Conservation (phyloP, 805 yeast species). For the Peterozyma toletana region DNA sequence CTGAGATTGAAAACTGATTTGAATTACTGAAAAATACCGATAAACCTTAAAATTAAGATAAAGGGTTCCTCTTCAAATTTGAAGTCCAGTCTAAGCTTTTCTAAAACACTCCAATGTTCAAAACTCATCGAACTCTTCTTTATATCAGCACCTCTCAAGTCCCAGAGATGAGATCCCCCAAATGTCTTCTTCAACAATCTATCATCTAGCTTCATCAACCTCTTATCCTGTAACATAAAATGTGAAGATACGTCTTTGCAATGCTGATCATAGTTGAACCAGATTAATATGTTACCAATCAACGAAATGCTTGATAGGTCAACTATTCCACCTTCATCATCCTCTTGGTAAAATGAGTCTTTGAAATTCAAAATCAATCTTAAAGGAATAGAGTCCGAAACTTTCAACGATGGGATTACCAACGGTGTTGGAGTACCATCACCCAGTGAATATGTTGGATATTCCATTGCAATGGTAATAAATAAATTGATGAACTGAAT, state of each 20-base stretch:
- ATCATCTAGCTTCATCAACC: neutral
- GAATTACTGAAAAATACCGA: neutral
- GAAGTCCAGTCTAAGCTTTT: slow-evolving; percentile 2
- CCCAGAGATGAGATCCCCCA: slow-evolving; percentile 6
- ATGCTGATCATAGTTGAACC: neutral
- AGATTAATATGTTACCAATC: slow-evolving; percentile 4
- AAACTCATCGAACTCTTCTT: neutral
- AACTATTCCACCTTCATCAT: no score
- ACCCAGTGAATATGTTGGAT: neutral
- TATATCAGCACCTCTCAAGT: neutral
- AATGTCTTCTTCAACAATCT: neutral
- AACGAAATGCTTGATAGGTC: no score
- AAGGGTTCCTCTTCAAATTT: slow-evolving; percentile 6
- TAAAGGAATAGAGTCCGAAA: no score
- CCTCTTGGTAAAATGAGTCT: no score
- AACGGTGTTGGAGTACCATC: neutral
- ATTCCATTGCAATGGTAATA: neutral
- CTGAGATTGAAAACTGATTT: no score
- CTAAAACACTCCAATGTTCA: slow-evolving; percentile 2
- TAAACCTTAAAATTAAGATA: slow-evolving; percentile 1
- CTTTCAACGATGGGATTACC: neutral
- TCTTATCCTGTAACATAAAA: neutral
- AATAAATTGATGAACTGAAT: neutral
- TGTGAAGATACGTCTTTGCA: neutral
- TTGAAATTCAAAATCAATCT: no score